Evolutionary conservation across 805 yeast genomes (phyloP).

Genomic region (Kuraishia capsulata): DNA sequence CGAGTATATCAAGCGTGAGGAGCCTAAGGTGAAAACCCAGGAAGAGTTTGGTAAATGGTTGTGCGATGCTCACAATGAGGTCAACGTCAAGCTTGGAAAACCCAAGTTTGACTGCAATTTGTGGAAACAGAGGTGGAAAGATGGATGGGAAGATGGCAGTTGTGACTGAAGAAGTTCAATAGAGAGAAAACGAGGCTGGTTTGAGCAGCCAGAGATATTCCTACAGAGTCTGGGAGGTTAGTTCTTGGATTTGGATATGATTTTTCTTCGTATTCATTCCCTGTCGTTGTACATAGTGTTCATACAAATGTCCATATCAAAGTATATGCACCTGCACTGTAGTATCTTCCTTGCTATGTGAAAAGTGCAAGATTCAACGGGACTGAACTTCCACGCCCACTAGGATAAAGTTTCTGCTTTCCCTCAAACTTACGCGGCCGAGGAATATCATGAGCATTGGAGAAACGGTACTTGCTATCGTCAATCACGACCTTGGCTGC

Average conservation of each 20-base stretch:
- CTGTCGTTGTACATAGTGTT: background rate
- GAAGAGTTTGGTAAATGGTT: slow-evolving; percentile 86
- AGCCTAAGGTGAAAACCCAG: slow-evolving; percentile 53
- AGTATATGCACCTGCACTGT: background rate
- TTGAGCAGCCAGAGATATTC: slow-evolving; percentile 17
- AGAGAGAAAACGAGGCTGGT: slow-evolving; percentile 32
- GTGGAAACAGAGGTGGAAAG: slow-evolving; percentile 93
- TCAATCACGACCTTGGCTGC: slow-evolving; percentile 40
- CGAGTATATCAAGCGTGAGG: slow-evolving; percentile 40
- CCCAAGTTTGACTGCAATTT: slow-evolving; percentile 76
- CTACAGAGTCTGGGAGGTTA: background rate
- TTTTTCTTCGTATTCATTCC: no score
- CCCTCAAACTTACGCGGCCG: slow-evolving; percentile 77
- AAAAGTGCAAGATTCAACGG: slow-evolving; percentile 55
- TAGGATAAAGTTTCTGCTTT: slow-evolving; percentile 74
- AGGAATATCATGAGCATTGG: slow-evolving; percentile 64
- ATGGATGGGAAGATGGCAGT: slow-evolving; percentile 75
- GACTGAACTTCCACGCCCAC: slow-evolving; percentile 90
- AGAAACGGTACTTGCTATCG: slow-evolving; percentile 65
- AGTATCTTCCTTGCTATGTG: background rate
- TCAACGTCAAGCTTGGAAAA: slow-evolving; percentile 81
- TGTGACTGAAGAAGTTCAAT: slow-evolving; percentile 25
- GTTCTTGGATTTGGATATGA: background rate
- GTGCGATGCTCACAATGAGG: slow-evolving; percentile 91
- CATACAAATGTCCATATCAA: background rate